Base-by-base conservation (phyloP, 1,284 basidiomycete species). In the Leucoagaricus sp. region DNA sequence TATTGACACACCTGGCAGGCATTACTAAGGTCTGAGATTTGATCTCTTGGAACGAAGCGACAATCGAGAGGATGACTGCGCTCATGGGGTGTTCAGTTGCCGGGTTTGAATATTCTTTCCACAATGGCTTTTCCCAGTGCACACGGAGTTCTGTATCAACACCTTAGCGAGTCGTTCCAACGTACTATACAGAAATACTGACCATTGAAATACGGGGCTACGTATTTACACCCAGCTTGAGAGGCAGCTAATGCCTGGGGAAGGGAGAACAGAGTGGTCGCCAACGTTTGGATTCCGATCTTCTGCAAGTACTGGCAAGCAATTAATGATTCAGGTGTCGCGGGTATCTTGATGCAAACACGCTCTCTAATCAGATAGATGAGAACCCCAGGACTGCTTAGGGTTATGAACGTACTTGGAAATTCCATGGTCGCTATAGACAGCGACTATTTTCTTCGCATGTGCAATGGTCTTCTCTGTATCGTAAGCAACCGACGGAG, bases 161-260 rank as follows among this genome's bases (percentile, higher is more conserved):
- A 25, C 17, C 12, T 46, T 19, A 40, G 13, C 41, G 36, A 49
- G 8, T 19, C n/a, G 45, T 46, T 4, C 13, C 31, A 23, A n/a
- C 21, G 3, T 50, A 15, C 23, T 17, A 21, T 17, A 9, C 3
- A 15, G 23, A 15, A 51, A 17, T 13, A 12, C 9, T 33, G 10
- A 76, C 79, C 79, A 60, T 81, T 80, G 65, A 80, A 79, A 64
- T 81, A 81, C 1, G 79, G 78, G 4, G 79, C 74, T 34, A 80
- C 69, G 61, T 78, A 81, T 15, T 74, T 67, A 59, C 79, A 81
- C 7, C 72, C 71, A 4, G 80, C 80, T 60, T 80, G 77, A 31
- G 70, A 72, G 0, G 78, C 79, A 4, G 80, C 79, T 3, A 78
- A 60, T 2, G 79, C 79, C 59, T 81, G 80, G 3, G 72, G 67